Evolutionary conservation across 2,329 filamentous ascomycete genomes (phyloP).

Genomic region (Orbilia quercus): DNA sequence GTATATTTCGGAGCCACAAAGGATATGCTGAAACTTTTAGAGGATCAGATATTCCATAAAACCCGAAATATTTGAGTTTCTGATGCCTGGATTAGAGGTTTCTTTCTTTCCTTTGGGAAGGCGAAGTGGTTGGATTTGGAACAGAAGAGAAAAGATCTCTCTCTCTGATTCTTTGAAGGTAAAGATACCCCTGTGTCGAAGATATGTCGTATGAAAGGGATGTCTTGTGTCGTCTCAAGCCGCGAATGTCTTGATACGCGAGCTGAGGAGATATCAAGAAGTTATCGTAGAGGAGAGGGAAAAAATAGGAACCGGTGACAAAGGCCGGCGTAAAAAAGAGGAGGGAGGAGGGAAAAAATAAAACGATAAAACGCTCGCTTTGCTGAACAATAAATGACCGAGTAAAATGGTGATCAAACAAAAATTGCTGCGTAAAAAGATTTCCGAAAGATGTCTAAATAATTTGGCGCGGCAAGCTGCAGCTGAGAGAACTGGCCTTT

Average conservation of each 20-base stretch:
- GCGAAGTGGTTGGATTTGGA: neutral
- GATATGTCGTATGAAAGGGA: conserved; percentile 27
- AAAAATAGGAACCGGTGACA: conserved; percentile 54
- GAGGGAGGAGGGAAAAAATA: conserved; percentile 56
- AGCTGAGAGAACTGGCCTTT: conserved; percentile 49
- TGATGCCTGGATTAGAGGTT: neutral
- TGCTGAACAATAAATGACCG: conserved; percentile 42
- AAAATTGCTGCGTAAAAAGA: conserved; percentile 57
- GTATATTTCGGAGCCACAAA: conserved; percentile 46
- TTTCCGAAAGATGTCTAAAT: conserved; percentile 50
- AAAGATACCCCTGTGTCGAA: conserved; percentile 18
- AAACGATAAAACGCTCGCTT: conserved; percentile 38
- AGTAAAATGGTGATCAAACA: conserved; percentile 55
- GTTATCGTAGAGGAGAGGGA: conserved; percentile 45
- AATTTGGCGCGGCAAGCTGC: conserved; percentile 34
- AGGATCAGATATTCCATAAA: conserved; percentile 53
- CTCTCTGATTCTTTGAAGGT: conserved; percentile 1
- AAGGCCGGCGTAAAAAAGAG: conserved; percentile 58
- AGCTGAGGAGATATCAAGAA: conserved; percentile 49
- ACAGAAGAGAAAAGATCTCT: neutral
- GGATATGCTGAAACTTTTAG: conserved; percentile 47
- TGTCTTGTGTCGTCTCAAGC: conserved; percentile 43
- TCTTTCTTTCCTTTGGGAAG: conserved; percentile 5
- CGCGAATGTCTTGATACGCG: conserved; percentile 44
- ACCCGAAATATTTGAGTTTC: conserved; percentile 21